These are phyloP conservation scores for Gossypium longicalyx DNA, from an alignment of 345 rosid genomes.

Conservation along the genomic window DNA sequence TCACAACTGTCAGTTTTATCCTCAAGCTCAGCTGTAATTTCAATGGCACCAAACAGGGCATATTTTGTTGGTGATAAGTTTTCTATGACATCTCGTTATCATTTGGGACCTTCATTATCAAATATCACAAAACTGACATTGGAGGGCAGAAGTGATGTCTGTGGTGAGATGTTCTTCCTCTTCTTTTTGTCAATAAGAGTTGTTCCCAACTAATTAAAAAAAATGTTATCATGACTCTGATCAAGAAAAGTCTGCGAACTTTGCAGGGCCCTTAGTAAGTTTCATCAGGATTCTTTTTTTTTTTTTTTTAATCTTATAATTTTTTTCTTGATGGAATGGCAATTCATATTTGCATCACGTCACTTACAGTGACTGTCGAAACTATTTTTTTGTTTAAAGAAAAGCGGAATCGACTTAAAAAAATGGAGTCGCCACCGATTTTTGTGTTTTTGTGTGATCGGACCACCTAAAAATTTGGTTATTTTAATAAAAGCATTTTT, in stretches of 20 bases:
- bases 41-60: slow-evolving; percentile 24
- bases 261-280: neutral
- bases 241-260: neutral
- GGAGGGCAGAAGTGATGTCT: slow-evolving; percentile 69
- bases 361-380: neutral
- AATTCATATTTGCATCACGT: neutral
- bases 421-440: too few species aligned
- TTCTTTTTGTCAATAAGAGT: neutral
- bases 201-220: neutral
- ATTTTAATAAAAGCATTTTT: too few species aligned
- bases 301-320: neutral
- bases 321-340: neutral
- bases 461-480: too few species aligned
- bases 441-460: too few species aligned
- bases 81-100: slow-evolving; percentile 12
- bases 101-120: slow-evolving; percentile 28
- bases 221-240: neutral
- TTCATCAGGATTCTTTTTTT: neutral
- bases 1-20: slow-evolving; percentile 38
- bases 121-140: slow-evolving; percentile 54
- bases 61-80: slow-evolving; percentile 17
- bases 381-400: too few species aligned
- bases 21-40: slow-evolving; percentile 30
- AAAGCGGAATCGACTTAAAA: too few species aligned
- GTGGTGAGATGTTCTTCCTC: slow-evolving; percentile 44